These are phyloP conservation scores for Hypoxylon sp. DNA, from an alignment of 2,329 filamentous ascomycete genomes.

Conservation along the genomic window DNA sequence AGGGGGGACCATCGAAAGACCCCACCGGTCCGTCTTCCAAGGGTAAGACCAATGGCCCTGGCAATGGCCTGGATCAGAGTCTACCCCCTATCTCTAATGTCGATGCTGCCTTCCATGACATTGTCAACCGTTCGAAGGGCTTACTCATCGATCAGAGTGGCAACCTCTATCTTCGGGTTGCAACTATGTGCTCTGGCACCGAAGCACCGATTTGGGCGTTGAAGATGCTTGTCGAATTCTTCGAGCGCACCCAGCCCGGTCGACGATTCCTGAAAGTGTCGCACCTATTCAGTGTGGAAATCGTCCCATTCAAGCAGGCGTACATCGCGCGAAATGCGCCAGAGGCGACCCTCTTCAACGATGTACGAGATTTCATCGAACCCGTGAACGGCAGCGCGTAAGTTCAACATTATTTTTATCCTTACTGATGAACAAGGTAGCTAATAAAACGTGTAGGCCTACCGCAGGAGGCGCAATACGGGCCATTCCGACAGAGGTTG, in stretches of 20 bases:
- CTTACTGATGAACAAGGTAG: constrained; percentile 28
- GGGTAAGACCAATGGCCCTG: background rate
- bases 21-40: background rate
- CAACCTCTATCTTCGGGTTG: constrained; percentile 62
- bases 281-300: constrained; percentile 75
- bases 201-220: constrained; percentile 80
- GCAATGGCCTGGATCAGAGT: constrained; percentile 39
- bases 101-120: constrained; percentile 52
- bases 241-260: constrained; percentile 51
- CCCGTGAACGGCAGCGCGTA: constrained; percentile 59
- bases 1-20: too few relatives aligned
- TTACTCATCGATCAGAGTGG: constrained; percentile 49
- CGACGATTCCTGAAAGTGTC: constrained; percentile 60
- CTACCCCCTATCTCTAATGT: constrained; percentile 49
- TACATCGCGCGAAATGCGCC: constrained; percentile 74
- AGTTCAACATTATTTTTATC: constrained; percentile 50
- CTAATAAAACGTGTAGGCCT: constrained; percentile 59
- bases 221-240: constrained; percentile 66
- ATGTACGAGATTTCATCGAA: constrained; percentile 69
- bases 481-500: constrained; percentile 69
- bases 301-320: constrained; percentile 73
- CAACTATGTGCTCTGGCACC: constrained; percentile 84
- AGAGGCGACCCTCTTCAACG: constrained; percentile 67
- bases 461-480: constrained; percentile 76
- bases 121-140: constrained; percentile 41